Base-by-base conservation (phyloP, 805 yeast genomes). In the Groenewaldozyma salmanticensis region DNA sequence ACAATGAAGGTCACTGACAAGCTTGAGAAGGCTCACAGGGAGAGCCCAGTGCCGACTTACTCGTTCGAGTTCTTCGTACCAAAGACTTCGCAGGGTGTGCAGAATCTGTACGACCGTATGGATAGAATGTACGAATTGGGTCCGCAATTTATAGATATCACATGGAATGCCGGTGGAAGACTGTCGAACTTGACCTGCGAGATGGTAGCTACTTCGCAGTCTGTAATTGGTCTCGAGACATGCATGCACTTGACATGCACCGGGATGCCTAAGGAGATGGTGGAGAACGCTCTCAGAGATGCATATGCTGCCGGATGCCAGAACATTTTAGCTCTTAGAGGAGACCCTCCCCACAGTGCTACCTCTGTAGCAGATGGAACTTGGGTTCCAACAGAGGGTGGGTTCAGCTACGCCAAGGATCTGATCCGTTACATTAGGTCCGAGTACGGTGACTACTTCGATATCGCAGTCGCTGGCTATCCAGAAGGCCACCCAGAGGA, bases 151-250 rank as follows among this genome's bases (percentile, higher is more conserved):
- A 79, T 92, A 44, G 98, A 92, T 58, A 83, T 92, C 48, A 92
- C 98, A 1, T 92, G 98, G 98, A 90, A 90, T 56, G 98, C 98
- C 2, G 98, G 98, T 32, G 97, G 97, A 4, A 72, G 94, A 21
- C 64, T 81, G 38, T 79, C 94, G 11, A 76, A 77, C 33, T 66
- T 87, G 48, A 87, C 98, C 19, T 81, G 87, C 27, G 97, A 92
- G 51, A 80, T 92, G 74, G 94, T 92, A 4, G 75, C 86, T 51
- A 86, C 94, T 2, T 76, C 96, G 1, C 95, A 88, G 52, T 78
- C 88, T 2, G 88, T 86, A 2, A 68, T 88, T 42, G 96, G 96
- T 5, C 67, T 90, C 46, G 97, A 90, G 55, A 90, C 97, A 0
- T 92, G 97, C 60, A 88, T 92, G 96, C 98, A 92, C 61, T 70